phyloP scores from a whole-genome alignment of 2,329 filamentous ascomycete genomes.

The Alternaria conjuncta region DNA sequence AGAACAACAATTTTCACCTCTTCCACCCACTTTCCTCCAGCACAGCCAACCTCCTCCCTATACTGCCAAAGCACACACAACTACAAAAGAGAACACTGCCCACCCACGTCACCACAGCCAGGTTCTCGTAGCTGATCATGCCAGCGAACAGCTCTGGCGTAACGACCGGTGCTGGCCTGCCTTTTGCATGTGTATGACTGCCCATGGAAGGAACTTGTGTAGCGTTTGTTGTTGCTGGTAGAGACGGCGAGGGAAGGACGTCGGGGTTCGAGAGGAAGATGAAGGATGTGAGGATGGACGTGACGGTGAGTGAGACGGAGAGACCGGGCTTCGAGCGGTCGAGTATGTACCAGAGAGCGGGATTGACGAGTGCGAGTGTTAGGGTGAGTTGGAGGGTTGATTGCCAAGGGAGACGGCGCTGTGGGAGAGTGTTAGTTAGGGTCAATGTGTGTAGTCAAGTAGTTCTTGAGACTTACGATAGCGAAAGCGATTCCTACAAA shows the following conservation, averaged over 20 bases:
- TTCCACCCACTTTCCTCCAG: conserved; percentile 30
- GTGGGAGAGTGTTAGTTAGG: conserved; percentile 12
- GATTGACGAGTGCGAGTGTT: conserved; percentile 88
- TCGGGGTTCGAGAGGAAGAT: conserved; percentile 78
- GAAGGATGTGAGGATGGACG: conserved; percentile 74
- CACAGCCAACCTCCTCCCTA: conserved; percentile 76
- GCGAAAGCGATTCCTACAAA: conserved; percentile 78
- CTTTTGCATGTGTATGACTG: conserved; percentile 5
- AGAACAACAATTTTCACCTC: not conserved
- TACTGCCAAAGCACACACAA: conserved; percentile 94
- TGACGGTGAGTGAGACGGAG: conserved; percentile 75
- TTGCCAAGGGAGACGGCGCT: conserved; percentile 91
- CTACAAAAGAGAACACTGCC: conserved; percentile 93
- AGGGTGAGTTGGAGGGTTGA: conserved; percentile 93
- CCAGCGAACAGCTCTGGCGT: conserved; percentile 54
- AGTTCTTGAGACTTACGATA: conserved; percentile 68
- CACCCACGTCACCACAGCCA: conserved; percentile 85
- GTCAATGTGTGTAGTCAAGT: not conserved
- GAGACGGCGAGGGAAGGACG: conserved; percentile 66
- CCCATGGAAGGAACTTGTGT: conserved; percentile 24
- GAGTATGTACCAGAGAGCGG: conserved; percentile 93
- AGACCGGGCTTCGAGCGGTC: conserved; percentile 89
- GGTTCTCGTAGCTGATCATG: conserved; percentile 65
- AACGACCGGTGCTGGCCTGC: not conserved
- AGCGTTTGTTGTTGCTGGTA: conserved; percentile 30